These are phyloP conservation scores for Neophaeococcomyces aloes DNA, from an alignment of 2,329 filamentous ascomycete species.

Conservation along the genomic window DNA sequence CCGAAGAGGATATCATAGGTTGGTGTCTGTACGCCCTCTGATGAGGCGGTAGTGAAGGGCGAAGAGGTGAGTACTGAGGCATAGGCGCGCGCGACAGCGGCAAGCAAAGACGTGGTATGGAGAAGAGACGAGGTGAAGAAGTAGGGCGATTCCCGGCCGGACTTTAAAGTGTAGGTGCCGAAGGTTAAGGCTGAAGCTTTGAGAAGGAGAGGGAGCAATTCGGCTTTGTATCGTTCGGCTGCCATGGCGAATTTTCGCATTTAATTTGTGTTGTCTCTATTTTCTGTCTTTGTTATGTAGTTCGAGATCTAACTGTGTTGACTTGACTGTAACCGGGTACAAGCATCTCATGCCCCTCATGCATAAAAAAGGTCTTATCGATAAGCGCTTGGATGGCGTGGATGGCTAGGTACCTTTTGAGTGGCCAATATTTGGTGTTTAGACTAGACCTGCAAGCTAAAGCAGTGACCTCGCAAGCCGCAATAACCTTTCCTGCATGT, in stretches of 20 bases:
- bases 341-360: not conserved
- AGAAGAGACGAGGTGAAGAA: constrained; percentile 96
- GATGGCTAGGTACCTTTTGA: too few relatives aligned
- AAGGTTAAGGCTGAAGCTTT: constrained; percentile 34
- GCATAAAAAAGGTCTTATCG: not conserved
- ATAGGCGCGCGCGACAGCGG: constrained; percentile 70
- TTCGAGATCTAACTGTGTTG: too few relatives aligned
- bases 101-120: constrained; percentile 67
- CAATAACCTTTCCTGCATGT: too few relatives aligned
- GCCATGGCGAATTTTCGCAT: too few relatives aligned
- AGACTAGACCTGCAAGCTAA: too few relatives aligned
- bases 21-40: constrained; percentile 34
- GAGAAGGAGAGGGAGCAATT: constrained; percentile 30
- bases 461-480: too few relatives aligned
- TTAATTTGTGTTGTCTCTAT: too few relatives aligned
- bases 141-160: constrained; percentile 79
- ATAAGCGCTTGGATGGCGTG: too few relatives aligned
- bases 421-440: too few relatives aligned
- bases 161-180: constrained; percentile 63
- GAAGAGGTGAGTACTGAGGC: constrained; percentile 50
- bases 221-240: constrained; percentile 24
- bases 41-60: constrained; percentile 27
- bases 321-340: too few relatives aligned
- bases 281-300: too few relatives aligned
- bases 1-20: constrained; percentile 66